Percentiles rank a stretch among this genome's conserved stretches.
phyloP scores from a whole-genome alignment of 805 yeast species.

The Ogataea ganodermae region DNA sequence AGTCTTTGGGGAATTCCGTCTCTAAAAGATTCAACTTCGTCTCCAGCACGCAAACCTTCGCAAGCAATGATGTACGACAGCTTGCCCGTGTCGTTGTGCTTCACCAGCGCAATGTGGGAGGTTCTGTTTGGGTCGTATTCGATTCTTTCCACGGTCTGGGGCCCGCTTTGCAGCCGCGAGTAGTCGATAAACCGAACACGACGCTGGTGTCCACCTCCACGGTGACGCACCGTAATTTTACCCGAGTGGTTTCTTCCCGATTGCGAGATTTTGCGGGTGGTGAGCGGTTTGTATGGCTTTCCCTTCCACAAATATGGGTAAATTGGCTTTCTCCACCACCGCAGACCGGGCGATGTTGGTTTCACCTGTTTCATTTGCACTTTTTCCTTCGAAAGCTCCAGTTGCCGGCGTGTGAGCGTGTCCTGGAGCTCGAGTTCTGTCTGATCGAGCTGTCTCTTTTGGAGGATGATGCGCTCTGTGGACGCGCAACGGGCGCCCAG shows the following conservation, averaged over 20 bases:
- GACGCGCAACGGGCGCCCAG: slow-evolving; percentile 2
- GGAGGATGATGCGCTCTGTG: slow-evolving; percentile 33
- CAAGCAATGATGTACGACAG: slow-evolving; percentile 85
- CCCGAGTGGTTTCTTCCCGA: slow-evolving; percentile 93
- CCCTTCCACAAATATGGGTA: slow-evolving; percentile 88
- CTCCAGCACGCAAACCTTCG: slow-evolving; percentile 92
- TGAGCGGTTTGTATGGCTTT: slow-evolving; percentile 72
- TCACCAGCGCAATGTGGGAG: slow-evolving; percentile 85
- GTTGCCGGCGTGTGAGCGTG: slow-evolving; percentile 65
- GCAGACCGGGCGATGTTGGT: slow-evolving; percentile 81
- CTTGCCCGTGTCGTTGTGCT: slow-evolving; percentile 61
- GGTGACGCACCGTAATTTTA: slow-evolving; percentile 84
- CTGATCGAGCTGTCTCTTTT: slow-evolving; percentile 43
- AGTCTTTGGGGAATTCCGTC: slow-evolving; percentile 80
- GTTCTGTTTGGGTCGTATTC: slow-evolving; percentile 96
- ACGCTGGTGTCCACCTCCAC: slow-evolving; percentile 96
- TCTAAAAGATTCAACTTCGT: slow-evolving; percentile 84
- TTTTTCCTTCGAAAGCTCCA: slow-evolving; percentile 67
- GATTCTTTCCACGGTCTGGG: slow-evolving; percentile 78
- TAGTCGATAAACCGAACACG: slow-evolving; percentile 84
- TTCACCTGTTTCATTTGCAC: slow-evolving; percentile 74
- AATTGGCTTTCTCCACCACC: slow-evolving; percentile 87
- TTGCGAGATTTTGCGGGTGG: slow-evolving; percentile 66
- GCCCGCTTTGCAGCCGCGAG: slow-evolving; percentile 64
- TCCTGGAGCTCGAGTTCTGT: slow-evolving; percentile 84